Evolutionary conservation across 2,329 filamentous ascomycete genomes (phyloP), one percentile per base, ranked within the genome.

Genomic region (Chaetomiaceae sp.): DNA sequence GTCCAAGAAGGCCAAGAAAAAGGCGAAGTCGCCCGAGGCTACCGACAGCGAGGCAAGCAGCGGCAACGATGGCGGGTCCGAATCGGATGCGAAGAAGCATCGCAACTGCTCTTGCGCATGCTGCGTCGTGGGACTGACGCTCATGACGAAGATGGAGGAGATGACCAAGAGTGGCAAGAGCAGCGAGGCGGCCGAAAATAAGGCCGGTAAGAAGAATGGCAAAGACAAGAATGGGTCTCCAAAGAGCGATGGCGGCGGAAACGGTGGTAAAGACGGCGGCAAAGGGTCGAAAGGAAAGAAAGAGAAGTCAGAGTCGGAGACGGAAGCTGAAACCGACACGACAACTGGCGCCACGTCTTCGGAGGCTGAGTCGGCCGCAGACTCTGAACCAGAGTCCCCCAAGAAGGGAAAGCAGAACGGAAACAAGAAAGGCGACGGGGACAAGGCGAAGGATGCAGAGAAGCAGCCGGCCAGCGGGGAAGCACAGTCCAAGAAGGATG

Each of bases 31-130:
- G 33, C 62, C 61, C 46, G 60, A 50, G 27, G 60, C 54, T 34
- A 54, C 55, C 17, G 23, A 47, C 35, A 43, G 17, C 43, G 52
- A 17, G 31, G 44, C 40, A 43, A 51, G 25, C 17, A 41, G 30
- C 37, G 40, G 20, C 41, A 25, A 16, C 40, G 20, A 46, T 17
- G 42, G 13, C 14, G 27, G 37, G 6, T 42, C 46, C 16, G 31
- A 48, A 16, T 21, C 51, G 3, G 48, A 54, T 10, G 34, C 49
- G 13, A 45, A 27, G 14, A 42, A 44, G 17, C 67, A 71, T 31
- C 65, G 65, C 4, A 65, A 62, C 25, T 72, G 68, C 45, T 57
- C 61, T 30, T 72, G 70, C 47, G 46, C 51, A 2, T 62, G 63
- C 9, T 71, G 69, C 45, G 57, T 57, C 4, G 45, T 49, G 5